These are phyloP conservation scores for Karstenula rhodostoma DNA, from an alignment of 2,329 filamentous ascomycete species.

Conservation along the genomic window DNA sequence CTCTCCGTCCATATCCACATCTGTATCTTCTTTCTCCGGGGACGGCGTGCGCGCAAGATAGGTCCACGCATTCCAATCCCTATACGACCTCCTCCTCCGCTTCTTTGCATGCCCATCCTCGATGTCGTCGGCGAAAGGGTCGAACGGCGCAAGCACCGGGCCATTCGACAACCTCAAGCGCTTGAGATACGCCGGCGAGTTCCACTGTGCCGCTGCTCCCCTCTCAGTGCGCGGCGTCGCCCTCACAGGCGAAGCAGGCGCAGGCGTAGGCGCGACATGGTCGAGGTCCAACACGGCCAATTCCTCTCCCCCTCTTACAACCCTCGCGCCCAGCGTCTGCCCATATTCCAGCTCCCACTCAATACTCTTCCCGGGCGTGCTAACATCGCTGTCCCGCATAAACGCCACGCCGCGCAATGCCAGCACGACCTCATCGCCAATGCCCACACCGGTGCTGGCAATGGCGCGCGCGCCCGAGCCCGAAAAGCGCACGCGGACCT, in stretches of 20 bases:
- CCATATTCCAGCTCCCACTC: conserved; percentile 65
- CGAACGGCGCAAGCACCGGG: conserved; percentile 69
- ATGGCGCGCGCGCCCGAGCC: conserved; percentile 75
- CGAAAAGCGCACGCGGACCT: conserved; percentile 79
- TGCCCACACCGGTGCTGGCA: conserved; percentile 72
- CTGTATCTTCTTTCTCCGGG: conserved; percentile 62
- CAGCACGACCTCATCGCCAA: conserved; percentile 78
- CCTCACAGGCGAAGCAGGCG: conserved; percentile 34
- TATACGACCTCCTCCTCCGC: conserved; percentile 73
- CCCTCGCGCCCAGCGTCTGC: conserved; percentile 46
- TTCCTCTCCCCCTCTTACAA: conserved; percentile 57
- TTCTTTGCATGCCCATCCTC: conserved; percentile 71
- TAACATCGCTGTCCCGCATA: conserved; percentile 61
- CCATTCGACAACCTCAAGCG: conserved; percentile 74
- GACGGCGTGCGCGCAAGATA: conserved; percentile 76
- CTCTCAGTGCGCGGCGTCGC: conserved; percentile 14
- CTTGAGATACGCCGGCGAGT: conserved; percentile 80
- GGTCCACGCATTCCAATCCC: conserved; percentile 75
- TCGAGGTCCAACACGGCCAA: conserved; percentile 64
- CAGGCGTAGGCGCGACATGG: conserved; percentile 39
- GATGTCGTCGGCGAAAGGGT: conserved; percentile 71
- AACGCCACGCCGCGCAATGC: conserved; percentile 74
- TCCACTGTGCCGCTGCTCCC: conserved; percentile 58
- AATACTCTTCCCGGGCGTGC: conserved; percentile 65
- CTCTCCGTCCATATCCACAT: conserved; percentile 27